Evolutionary conservation across 2,329 filamentous ascomycete genomes (phyloP).

Genomic region (Dactylellina drechsleri): DNA sequence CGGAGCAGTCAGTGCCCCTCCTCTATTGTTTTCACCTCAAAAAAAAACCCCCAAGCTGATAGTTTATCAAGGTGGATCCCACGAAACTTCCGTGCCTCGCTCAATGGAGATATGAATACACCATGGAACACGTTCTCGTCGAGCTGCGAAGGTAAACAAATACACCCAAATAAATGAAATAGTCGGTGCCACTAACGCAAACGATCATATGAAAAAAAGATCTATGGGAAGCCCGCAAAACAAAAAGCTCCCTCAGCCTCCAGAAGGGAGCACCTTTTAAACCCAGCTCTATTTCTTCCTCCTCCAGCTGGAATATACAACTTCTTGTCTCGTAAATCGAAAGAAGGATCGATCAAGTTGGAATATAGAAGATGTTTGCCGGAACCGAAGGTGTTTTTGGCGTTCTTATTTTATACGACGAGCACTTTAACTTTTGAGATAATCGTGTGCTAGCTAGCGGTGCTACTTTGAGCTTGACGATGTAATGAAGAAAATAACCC

Average conservation of each 20-base stretch:
- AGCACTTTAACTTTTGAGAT: background rate
- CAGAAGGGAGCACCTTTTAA: slow-evolving; percentile 77
- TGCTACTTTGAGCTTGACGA: slow-evolving; percentile 23
- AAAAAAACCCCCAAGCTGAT: background rate
- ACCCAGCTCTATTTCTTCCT: background rate
- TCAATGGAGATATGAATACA: slow-evolving; percentile 91
- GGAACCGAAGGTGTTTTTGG: slow-evolving; percentile 39
- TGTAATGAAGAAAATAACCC: slow-evolving; percentile 38
- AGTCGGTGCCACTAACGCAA: too few species aligned
- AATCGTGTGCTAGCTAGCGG: background rate
- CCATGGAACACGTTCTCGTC: slow-evolving; percentile 92
- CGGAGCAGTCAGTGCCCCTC: slow-evolving; percentile 69
- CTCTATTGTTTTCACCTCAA: background rate
- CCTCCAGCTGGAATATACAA: background rate
- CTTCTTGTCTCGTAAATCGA: background rate
- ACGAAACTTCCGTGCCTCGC: slow-evolving; percentile 83
- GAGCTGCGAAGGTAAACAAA: slow-evolving; percentile 76
- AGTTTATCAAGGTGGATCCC: slow-evolving; percentile 74
- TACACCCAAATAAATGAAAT: background rate
- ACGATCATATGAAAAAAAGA: slow-evolving; percentile 65
- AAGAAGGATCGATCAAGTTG: slow-evolving; percentile 16
- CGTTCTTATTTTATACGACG: slow-evolving; percentile 21
- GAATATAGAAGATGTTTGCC: slow-evolving; percentile 2
- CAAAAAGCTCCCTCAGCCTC: slow-evolving; percentile 94
- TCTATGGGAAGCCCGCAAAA: slow-evolving; percentile 92